A percentile compares a stretch with the other conserved stretches of the same genome.
These are phyloP conservation scores for Nakaseomyces glabratus DNA, from an alignment of 1,139 yeast species.

Conservation along the genomic window DNA sequence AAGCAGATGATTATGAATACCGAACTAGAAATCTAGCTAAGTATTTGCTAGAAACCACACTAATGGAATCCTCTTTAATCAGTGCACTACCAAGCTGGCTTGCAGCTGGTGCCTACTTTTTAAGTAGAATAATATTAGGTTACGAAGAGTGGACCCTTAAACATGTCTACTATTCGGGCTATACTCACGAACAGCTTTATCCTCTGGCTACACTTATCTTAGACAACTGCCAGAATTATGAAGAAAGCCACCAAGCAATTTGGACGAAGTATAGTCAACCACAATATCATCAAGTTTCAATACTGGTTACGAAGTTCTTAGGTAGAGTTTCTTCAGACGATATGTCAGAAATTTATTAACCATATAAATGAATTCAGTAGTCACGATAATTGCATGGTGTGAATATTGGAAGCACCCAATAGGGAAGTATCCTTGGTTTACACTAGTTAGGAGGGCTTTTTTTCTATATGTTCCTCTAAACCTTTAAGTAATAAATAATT, in stretches of 20 bases:
- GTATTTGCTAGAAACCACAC: constrained; percentile 77
- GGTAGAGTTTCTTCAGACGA: constrained; percentile 5
- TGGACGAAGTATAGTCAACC: constrained; percentile 59
- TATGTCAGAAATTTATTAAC: no score
- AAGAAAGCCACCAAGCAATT: constrained; percentile 67
- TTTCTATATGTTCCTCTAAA: no score
- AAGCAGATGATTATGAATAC: constrained; percentile 91
- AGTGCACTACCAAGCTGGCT: constrained; percentile 89
- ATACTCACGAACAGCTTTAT: constrained; percentile 67
- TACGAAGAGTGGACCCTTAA: constrained; percentile 59
- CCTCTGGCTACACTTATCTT: constrained; percentile 67
- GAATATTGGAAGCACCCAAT: no score
- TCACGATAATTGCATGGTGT: no score
- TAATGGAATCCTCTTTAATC: constrained; percentile 81
- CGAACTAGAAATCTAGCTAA: constrained; percentile 89
- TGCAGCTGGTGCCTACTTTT: constrained; percentile 86
- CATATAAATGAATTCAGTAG: no score
- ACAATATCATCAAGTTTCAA: constrained; percentile 20
- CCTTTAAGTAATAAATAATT: no score
- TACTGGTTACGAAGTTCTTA: constrained; percentile 4
- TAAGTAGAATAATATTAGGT: constrained; percentile 61
- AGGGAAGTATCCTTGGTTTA: no score
- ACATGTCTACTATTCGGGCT: constrained; percentile 87
- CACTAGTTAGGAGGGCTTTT: no score
- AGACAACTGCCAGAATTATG: constrained; percentile 61